Evolutionary conservation across 495 filamentous ascomycete species (phyloP).

Genomic region (Terfezia boudieri): DNA sequence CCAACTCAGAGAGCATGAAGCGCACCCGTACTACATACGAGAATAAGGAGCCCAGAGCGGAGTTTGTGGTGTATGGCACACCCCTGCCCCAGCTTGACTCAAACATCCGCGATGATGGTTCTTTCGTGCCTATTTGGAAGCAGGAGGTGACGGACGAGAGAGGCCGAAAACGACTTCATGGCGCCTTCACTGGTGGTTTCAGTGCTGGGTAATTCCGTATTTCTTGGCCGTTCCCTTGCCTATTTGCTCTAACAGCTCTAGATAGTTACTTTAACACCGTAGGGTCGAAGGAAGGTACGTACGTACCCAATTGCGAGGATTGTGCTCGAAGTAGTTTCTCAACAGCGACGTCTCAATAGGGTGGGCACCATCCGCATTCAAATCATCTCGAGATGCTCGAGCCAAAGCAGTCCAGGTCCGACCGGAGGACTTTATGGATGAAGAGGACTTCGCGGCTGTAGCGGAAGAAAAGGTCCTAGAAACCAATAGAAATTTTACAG

Average conservation of each 20-base stretch:
- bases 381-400: slow-evolving; percentile 67
- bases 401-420: slow-evolving; percentile 41
- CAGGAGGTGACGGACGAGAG: slow-evolving; percentile 90
- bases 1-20: slow-evolving; percentile 26
- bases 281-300: slow-evolving; percentile 66
- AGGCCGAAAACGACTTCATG: slow-evolving; percentile 77
- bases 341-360: slow-evolving; percentile 18
- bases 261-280: slow-evolving; percentile 89
- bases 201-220: slow-evolving; percentile 56
- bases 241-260: neutral
- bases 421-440: slow-evolving; percentile 93
- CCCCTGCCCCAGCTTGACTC: slow-evolving; percentile 62
- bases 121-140: slow-evolving; percentile 87
- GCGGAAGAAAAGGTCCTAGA: slow-evolving; percentile 54
- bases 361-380: slow-evolving; percentile 79
- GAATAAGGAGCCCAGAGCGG: slow-evolving; percentile 47
- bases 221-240: neutral
- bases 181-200: slow-evolving; percentile 90
- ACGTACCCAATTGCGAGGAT: neutral
- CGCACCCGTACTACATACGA: slow-evolving; percentile 57
- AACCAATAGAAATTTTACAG: slow-evolving; percentile 48
- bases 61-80: slow-evolving; percentile 68
- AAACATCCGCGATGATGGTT: slow-evolving; percentile 69
- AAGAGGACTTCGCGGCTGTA: slow-evolving; percentile 77
- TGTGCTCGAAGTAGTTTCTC: no score